Conservation (phyloP, 441 rosid species). For the Populus hybrid region DNA sequence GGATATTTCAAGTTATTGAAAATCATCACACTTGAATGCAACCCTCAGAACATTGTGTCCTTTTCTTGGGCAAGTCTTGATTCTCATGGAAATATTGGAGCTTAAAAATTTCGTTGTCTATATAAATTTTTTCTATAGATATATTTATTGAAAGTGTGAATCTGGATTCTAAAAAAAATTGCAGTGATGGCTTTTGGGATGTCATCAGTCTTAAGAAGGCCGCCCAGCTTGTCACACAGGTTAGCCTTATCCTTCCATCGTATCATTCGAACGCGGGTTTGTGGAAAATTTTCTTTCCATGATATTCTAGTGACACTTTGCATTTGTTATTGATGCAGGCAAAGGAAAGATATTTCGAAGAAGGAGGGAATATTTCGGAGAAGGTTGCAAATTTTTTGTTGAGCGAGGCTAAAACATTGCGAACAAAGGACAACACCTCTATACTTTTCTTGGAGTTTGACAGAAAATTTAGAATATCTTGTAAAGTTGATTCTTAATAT, state of each 20-base stretch:
- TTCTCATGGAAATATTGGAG: no score
- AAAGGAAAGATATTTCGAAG: conserved; percentile 21
- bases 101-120: neutral
- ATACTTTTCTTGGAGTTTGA: conserved; percentile 81
- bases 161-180: conserved; percentile 19
- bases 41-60: no score
- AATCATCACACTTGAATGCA: no score
- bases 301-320: no score
- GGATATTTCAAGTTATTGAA: no score
- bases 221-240: conserved; percentile 71
- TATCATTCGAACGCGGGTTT: no score
- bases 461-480: conserved; percentile 34
- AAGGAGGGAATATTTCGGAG: conserved; percentile 55
- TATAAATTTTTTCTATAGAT: neutral
- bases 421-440: conserved; percentile 96
- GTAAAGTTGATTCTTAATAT: conserved; percentile 42
- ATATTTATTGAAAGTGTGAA: conserved; percentile 7
- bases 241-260: no score
- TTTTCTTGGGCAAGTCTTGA: no score
- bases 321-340: no score
- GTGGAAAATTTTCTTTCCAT: neutral
- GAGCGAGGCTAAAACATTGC: conserved; percentile 79
- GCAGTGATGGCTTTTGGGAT: conserved; percentile 98
- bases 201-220: conserved; percentile 77
- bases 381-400: conserved; percentile 71